Conservation (phyloP, 805 yeast genomes). For the Metschnikowia picachoensis region DNA sequence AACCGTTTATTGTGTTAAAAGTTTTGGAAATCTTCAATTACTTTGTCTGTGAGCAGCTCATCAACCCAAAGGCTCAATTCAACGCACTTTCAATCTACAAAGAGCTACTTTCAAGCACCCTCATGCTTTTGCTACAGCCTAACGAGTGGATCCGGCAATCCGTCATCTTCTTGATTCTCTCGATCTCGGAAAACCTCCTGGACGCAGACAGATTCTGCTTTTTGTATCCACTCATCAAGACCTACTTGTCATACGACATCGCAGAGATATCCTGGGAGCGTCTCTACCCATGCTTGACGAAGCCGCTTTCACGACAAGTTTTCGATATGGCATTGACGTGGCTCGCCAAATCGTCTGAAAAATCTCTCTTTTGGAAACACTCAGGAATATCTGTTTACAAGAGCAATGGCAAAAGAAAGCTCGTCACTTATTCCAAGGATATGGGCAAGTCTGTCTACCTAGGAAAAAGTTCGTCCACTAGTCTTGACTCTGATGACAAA, state of each 20-base stretch:
- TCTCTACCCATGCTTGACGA: constrained; percentile 61
- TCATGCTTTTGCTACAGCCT: constrained; percentile 74
- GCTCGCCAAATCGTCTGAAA: constrained; percentile 57
- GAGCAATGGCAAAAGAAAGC: constrained; percentile 17
- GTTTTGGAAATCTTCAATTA: constrained; percentile 47
- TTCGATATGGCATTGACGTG: constrained; percentile 64
- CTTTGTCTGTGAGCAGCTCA: constrained; percentile 29
- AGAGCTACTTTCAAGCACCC: constrained; percentile 31
- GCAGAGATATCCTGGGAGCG: constrained; percentile 62
- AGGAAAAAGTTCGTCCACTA: constrained; percentile 15
- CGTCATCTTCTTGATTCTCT: constrained; percentile 55
- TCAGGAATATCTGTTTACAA: constrained; percentile 18
- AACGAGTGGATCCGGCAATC: constrained; percentile 80
- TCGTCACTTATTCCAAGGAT: constrained; percentile 29
- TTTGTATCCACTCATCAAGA: constrained; percentile 73
- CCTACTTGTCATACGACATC: constrained; percentile 74
- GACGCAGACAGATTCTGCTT: constrained; percentile 82
- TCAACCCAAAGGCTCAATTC: constrained; percentile 34
- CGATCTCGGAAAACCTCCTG: constrained; percentile 58
- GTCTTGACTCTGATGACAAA: neutral
- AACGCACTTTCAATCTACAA: constrained; percentile 37
- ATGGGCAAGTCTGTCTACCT: constrained; percentile 36
- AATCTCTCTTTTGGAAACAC: constrained; percentile 79
- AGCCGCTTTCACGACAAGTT: constrained; percentile 62
- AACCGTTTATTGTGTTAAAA: constrained; percentile 72